Conservation (phyloP, 495 filamentous ascomycete genomes). For the Penicillium salamii region DNA sequence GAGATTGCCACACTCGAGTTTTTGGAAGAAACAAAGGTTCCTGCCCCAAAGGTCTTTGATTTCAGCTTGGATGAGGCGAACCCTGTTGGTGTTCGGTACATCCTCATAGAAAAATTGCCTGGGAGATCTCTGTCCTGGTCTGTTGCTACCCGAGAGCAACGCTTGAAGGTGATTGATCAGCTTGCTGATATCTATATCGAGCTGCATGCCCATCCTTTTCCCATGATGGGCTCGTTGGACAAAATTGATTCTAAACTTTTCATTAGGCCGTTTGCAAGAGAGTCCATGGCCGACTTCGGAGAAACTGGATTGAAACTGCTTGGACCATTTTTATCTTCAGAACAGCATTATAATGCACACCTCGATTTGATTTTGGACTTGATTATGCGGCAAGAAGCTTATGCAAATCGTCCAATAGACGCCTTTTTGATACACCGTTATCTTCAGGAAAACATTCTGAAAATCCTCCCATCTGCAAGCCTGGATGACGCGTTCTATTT, state of each 20-base stretch:
- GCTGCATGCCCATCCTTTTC: slow-evolving; percentile 30
- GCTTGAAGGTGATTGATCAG: slow-evolving; percentile 33
- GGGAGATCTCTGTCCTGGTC: slow-evolving; percentile 35
- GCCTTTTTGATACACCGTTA: slow-evolving; percentile 37
- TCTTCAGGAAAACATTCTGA: slow-evolving; percentile 28
- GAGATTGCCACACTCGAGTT: slow-evolving; percentile 34
- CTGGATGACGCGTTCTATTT: slow-evolving; percentile 39
- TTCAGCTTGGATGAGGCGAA: slow-evolving; percentile 27
- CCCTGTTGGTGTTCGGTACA: slow-evolving; percentile 34
- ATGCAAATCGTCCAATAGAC: slow-evolving; percentile 23
- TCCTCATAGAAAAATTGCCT: slow-evolving; percentile 43
- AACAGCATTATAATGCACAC: slow-evolving; percentile 14
- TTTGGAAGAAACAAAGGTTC: slow-evolving; percentile 26
- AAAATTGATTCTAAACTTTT: slow-evolving; percentile 15
- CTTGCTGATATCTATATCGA: slow-evolving; percentile 42
- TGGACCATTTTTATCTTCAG: slow-evolving; percentile 21
- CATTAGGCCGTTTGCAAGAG: slow-evolving; percentile 30
- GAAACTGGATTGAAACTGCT: slow-evolving; percentile 9
- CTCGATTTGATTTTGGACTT: slow-evolving; percentile 27
- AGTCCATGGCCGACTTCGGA: slow-evolving; percentile 26
- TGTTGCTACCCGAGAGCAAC: slow-evolving; percentile 20
- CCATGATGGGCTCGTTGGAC: slow-evolving; percentile 26
- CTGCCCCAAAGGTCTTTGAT: slow-evolving; percentile 28
- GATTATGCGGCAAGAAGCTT: slow-evolving; percentile 30
- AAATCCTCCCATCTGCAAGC: slow-evolving; percentile 5